Conservation (phyloP, 225 moss, liverwort and hornwort genomes). For the Pseudoscleropodium purum region DNA sequence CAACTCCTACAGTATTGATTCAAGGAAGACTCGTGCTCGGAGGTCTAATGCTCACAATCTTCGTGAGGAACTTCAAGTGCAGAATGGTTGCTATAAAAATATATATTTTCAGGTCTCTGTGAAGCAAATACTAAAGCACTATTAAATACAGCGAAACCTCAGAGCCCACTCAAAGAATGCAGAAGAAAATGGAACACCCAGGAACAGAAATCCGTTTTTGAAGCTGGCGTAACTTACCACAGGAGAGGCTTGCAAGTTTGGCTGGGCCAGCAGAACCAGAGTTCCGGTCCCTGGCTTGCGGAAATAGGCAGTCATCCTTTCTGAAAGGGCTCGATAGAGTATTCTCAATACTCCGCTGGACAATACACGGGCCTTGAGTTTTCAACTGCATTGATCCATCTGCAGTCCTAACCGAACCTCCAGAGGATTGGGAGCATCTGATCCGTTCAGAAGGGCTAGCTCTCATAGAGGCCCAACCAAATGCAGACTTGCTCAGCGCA, state of each 20-base stretch:
- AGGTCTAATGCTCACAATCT: neutral
- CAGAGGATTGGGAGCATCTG: constrained; percentile 27
- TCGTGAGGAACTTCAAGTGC: neutral
- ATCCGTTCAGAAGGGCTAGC: constrained; percentile 13
- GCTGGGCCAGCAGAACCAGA: neutral
- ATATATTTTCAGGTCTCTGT: neutral
- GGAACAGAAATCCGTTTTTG: neutral
- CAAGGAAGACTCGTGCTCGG: neutral
- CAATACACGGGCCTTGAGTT: constrained; percentile 30
- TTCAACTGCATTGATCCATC: constrained; percentile 33
- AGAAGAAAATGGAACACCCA: neutral
- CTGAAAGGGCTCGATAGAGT: neutral
- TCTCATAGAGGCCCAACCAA: constrained; percentile 1
- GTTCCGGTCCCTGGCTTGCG: constrained; percentile 7
- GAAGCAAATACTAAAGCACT: neutral
- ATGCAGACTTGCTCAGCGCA: constrained; percentile 13
- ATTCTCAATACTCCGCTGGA: neutral
- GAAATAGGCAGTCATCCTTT: neutral
- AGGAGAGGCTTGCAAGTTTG: neutral
- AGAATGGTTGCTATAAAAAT: neutral
- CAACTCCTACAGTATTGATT: neutral
- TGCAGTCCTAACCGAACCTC: constrained; percentile 27
- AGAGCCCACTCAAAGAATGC: neutral
- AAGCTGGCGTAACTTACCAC: constrained; percentile 18
- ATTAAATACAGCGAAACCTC: neutral